Evolutionary conservation across 805 yeast species (phyloP).

Genomic region (Saccharomycopsis olivae): DNA sequence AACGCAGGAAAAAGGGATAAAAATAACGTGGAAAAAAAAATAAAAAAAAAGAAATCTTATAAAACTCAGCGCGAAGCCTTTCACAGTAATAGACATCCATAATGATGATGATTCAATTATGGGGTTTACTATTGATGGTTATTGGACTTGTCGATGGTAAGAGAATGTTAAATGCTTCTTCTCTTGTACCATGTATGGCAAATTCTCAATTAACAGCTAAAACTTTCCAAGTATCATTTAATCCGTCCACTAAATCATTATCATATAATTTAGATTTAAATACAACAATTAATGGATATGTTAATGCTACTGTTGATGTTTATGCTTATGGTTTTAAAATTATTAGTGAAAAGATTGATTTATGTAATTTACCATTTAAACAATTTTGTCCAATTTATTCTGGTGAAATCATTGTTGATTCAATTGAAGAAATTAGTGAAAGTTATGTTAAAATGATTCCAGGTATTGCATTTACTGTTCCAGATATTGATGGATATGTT

Average conservation of each 20-base stretch:
- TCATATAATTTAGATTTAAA: slow-evolving; percentile 40
- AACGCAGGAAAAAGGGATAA: background rate
- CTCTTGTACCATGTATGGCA: slow-evolving; percentile 82
- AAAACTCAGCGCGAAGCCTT: no score
- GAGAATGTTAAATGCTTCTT: slow-evolving; percentile 56
- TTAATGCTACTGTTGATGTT: slow-evolving; percentile 60
- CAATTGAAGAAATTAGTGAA: slow-evolving; percentile 47
- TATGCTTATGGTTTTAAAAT: slow-evolving; percentile 81
- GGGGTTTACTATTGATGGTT: no score
- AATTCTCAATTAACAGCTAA: slow-evolving; percentile 63
- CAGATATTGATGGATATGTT: slow-evolving; percentile 75
- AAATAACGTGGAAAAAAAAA: no score
- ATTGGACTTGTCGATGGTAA: no score
- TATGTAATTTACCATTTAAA: slow-evolving; percentile 60
- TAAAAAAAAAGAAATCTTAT: no score
- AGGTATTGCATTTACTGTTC: slow-evolving; percentile 76
- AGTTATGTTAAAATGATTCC: slow-evolving; percentile 53
- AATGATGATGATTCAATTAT: no score
- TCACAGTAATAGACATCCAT: no score
- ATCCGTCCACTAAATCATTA: background rate
- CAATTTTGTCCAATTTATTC: slow-evolving; percentile 87
- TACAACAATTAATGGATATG: slow-evolving; percentile 55
- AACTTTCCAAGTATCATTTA: slow-evolving; percentile 47
- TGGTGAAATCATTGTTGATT: slow-evolving; percentile 67
- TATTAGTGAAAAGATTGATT: slow-evolving; percentile 44